phyloP scores from a whole-genome alignment of 2,329 filamentous ascomycete species.

The Cladosporium sp. region DNA sequence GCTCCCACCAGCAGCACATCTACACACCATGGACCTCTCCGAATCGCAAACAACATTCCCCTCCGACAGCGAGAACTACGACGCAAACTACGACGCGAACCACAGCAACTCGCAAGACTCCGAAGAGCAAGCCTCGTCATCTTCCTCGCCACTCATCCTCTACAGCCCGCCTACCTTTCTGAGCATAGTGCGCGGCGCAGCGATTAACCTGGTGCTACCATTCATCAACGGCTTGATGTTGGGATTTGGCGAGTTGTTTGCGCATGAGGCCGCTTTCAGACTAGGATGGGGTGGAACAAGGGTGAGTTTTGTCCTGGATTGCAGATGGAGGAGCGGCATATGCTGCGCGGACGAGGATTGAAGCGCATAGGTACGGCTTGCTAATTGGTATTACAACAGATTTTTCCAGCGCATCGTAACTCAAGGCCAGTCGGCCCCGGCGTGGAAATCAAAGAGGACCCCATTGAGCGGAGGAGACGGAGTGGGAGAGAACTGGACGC shows the following conservation, averaged over 20 bases:
- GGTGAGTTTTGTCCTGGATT: slow-evolving; percentile 48
- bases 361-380: not conserved
- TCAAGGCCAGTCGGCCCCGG: slow-evolving; percentile 69
- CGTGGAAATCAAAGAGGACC: slow-evolving; percentile 70
- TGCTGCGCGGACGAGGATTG: not conserved
- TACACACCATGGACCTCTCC: slow-evolving; percentile 47
- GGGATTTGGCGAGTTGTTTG: slow-evolving; percentile 93
- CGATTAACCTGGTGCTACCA: slow-evolving; percentile 91
- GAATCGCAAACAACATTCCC: slow-evolving; percentile 72
- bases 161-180: slow-evolving; percentile 87
- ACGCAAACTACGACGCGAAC: slow-evolving; percentile 65
- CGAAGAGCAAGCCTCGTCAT: slow-evolving; percentile 56
- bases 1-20: too few species aligned
- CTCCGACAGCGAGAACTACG: slow-evolving; percentile 81
- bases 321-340: not conserved
- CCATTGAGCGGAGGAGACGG: slow-evolving; percentile 50
- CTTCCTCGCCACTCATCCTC: slow-evolving; percentile 67
- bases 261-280: slow-evolving; percentile 89
- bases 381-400: slow-evolving; percentile 34
- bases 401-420: slow-evolving; percentile 58
- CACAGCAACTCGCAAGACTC: slow-evolving; percentile 42
- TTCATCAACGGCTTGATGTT: slow-evolving; percentile 99
- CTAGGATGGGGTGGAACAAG: slow-evolving; percentile 92
- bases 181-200: slow-evolving; percentile 78
- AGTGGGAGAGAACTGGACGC: slow-evolving; percentile 56